Evolutionary conservation across 768 basidiomycete genomes (phyloP).

Genomic region (Agrocybe chaxingu): DNA sequence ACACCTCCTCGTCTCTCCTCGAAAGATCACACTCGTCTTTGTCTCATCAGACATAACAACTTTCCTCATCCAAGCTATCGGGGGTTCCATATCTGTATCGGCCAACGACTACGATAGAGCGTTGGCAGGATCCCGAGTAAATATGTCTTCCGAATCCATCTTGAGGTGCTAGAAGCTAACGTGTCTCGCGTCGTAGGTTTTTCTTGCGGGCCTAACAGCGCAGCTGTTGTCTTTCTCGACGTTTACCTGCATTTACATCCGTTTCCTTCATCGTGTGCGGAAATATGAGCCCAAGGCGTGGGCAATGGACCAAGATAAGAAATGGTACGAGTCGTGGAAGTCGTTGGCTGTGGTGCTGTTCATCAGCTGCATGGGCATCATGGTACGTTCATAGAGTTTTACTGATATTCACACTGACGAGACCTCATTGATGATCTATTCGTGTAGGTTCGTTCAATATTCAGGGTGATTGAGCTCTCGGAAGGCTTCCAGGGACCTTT

Average conservation of each 20-base stretch:
- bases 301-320: slow-evolving; percentile 29
- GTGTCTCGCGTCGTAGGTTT: slow-evolving; percentile 33
- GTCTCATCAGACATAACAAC: slow-evolving; percentile 62
- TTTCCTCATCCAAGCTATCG: slow-evolving; percentile 63
- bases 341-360: slow-evolving; percentile 46
- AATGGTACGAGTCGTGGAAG: slow-evolving; percentile 60
- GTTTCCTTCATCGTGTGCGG: slow-evolving; percentile 49
- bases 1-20: slow-evolving; percentile 46
- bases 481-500: slow-evolving; percentile 61
- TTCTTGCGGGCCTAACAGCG: slow-evolving; percentile 53
- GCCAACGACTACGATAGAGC: slow-evolving; percentile 26
- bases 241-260: slow-evolving; percentile 43
- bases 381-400: slow-evolving; percentile 37
- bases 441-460: slow-evolving; percentile 59
- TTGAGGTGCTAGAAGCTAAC: background rate
- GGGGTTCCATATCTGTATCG: slow-evolving; percentile 44
- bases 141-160: slow-evolving; percentile 7
- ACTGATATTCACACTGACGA: background rate
- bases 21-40: slow-evolving; percentile 53
- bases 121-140: slow-evolving; percentile 32
- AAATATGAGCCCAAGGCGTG: slow-evolving; percentile 38
- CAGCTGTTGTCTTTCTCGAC: slow-evolving; percentile 51
- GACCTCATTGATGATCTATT: background rate
- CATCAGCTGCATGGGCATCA: slow-evolving; percentile 59
- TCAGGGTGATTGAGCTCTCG: slow-evolving; percentile 55